These are phyloP conservation scores for Salix exigua DNA, from an alignment of 345 rosid genomes.

Conservation along the genomic window DNA sequence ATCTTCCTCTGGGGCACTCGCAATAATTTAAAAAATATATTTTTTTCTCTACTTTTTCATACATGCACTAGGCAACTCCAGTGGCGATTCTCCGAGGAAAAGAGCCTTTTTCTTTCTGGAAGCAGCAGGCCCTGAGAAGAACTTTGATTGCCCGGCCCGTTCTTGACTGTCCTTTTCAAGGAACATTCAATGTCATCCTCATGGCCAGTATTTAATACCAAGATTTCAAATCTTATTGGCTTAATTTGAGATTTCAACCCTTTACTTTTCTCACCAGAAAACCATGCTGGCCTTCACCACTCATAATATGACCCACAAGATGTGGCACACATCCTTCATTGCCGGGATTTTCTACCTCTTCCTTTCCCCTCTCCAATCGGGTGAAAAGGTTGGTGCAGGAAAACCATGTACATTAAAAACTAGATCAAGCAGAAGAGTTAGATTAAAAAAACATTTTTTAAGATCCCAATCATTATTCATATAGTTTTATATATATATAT, in stretches of 20 bases:
- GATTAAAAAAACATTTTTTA: too few relatives aligned
- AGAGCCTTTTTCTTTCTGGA: background rate
- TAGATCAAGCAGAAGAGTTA: too few relatives aligned
- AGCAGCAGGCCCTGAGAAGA: background rate
- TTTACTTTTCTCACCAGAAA: constrained; percentile 2
- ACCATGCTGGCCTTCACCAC: background rate
- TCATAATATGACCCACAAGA: background rate
- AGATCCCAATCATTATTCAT: too few relatives aligned
- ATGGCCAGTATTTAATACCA: background rate
- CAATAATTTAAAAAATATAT: background rate
- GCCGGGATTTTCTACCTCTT: background rate
- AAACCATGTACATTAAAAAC: too few relatives aligned
- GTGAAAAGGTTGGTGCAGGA: background rate
- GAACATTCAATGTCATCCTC: background rate
- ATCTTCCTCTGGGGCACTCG: background rate
- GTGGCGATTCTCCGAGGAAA: background rate
- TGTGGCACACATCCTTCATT: background rate
- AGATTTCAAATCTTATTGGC: background rate
- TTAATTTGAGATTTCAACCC: background rate
- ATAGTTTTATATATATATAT: too few relatives aligned
- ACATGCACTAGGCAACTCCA: background rate
- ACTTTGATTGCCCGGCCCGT: background rate
- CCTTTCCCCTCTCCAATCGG: background rate
- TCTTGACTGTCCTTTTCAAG: background rate
- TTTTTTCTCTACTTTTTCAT: background rate